phyloP scores from a whole-genome alignment of 352 stramenopile species.

The Phytophthora cactorum region DNA sequence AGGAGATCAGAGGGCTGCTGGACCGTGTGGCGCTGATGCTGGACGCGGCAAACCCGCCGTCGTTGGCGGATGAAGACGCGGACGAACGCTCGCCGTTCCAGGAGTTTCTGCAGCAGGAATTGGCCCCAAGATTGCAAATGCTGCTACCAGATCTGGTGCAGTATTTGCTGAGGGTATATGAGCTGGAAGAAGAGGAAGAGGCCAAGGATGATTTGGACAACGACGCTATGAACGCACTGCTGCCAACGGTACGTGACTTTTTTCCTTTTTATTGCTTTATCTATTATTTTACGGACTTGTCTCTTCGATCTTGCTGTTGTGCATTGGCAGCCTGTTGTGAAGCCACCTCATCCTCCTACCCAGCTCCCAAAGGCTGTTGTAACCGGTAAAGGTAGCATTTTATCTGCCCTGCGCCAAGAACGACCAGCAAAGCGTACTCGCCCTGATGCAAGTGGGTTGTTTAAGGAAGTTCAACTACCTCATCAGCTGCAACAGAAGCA shows the following conservation, averaged over 20 bases:
- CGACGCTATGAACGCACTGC: constrained; percentile 7
- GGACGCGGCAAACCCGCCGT: constrained; percentile 71
- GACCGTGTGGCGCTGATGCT: constrained; percentile 79
- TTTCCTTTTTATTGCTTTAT: neutral
- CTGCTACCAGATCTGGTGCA: constrained; percentile 56
- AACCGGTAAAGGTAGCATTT: constrained; percentile 52
- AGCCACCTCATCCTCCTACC: constrained; percentile 13
- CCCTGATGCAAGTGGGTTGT: constrained; percentile 36
- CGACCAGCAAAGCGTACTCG: constrained; percentile 50
- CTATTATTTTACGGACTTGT: neutral
- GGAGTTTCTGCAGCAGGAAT: constrained; percentile 59
- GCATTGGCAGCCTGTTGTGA: constrained; percentile 29
- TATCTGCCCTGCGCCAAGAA: constrained; percentile 71
- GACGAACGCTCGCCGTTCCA: constrained; percentile 81
- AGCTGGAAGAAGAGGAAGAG: constrained; percentile 57
- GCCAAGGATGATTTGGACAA: constrained; percentile 5
- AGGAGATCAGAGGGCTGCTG: constrained; percentile 69
- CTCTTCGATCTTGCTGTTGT: neutral
- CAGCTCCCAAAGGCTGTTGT: constrained; percentile 4
- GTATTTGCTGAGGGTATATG: constrained; percentile 58
- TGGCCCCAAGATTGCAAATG: constrained; percentile 49
- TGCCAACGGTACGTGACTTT: constrained; percentile 20
- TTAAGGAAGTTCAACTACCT: constrained; percentile 53
- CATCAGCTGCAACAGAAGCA: constrained; percentile 33
- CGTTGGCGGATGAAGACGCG: constrained; percentile 65